These are phyloP conservation scores for Sclerotinia trifoliorum DNA, from an alignment of 2,329 filamentous ascomycete genomes.

Conservation along the genomic window DNA sequence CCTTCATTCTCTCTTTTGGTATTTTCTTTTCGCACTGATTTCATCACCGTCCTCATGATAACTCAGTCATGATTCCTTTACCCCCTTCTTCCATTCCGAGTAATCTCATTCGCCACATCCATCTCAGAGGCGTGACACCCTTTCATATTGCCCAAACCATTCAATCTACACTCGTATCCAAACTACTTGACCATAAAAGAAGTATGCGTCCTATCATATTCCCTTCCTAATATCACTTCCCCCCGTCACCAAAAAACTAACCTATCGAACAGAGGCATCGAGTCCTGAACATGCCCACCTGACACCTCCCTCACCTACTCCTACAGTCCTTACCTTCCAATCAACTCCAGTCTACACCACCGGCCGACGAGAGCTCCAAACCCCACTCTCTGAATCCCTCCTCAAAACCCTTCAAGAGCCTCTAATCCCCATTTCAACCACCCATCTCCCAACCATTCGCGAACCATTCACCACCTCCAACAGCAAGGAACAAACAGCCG, in stretches of 20 bases:
- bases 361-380: slow-evolving; percentile 70
- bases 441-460: not conserved
- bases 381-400: slow-evolving; percentile 49
- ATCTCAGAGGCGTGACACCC: slow-evolving; percentile 52
- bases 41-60: not conserved
- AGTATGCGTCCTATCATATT: slow-evolving; percentile 36
- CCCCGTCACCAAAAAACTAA: slow-evolving; percentile 44
- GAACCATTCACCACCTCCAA: not conserved
- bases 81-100: slow-evolving; percentile 6
- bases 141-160: slow-evolving; percentile 55
- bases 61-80: not conserved
- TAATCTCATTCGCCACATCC: slow-evolving; percentile 56
- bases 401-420: slow-evolving; percentile 42
- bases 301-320: slow-evolving; percentile 49
- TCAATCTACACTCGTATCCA: slow-evolving; percentile 55
- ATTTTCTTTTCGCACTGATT: not conserved
- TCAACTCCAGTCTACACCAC: slow-evolving; percentile 84
- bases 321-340: slow-evolving; percentile 78
- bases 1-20: not conserved
- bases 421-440: not conserved
- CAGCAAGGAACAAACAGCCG: slow-evolving; percentile 20
- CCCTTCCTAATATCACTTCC: slow-evolving; percentile 30
- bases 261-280: not conserved
- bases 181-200: slow-evolving; percentile 60
- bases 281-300: not conserved